A percentile compares a stretch with the other conserved stretches of the same genome.
phyloP scores from a whole-genome alignment of 176 grass and related monocot species.

The Bolboschoenus planiculmis region DNA sequence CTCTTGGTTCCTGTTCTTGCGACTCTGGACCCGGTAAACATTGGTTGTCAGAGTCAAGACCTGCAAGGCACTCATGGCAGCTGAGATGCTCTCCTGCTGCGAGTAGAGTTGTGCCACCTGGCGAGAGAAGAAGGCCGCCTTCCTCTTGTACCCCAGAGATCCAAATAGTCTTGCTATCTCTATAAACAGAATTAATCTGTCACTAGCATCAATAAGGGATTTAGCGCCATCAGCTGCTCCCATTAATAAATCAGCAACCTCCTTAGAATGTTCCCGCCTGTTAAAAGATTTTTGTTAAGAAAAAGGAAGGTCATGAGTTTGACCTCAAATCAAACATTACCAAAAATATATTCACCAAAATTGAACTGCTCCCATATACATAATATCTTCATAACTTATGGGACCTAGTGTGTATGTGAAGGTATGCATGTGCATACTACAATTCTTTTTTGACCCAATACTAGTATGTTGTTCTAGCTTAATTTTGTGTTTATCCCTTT shows the following conservation, averaged over 20 bases:
- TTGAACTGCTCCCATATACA: background rate
- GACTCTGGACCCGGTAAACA: constrained; percentile 95
- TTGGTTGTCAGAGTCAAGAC: constrained; percentile 80
- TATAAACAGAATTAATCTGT: constrained; percentile 81
- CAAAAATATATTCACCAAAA: background rate
- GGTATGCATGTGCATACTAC: too few species aligned
- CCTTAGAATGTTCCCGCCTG: constrained; percentile 78
- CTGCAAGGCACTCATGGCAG: constrained; percentile 97
- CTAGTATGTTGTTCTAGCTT: background rate
- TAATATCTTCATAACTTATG: background rate
- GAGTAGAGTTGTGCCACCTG: constrained; percentile 96
- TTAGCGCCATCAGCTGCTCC: constrained; percentile 95
- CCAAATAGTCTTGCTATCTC: constrained; percentile 98
- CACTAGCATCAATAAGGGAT: constrained; percentile 93
- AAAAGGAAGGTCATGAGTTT: background rate
- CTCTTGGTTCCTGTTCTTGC: constrained; percentile 41
- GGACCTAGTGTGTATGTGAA: background rate
- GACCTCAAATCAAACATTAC: background rate
- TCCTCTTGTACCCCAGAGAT: constrained; percentile 82
- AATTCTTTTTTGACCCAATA: background rate
- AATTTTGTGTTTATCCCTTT: background rate
- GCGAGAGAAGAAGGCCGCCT: constrained; percentile 97
- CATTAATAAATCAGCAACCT: constrained; percentile 95
- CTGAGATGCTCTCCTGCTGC: constrained; percentile 85
- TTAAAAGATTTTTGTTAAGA: constrained; percentile 14